Evolutionary conservation across 1,284 basidiomycete species (phyloP).

Genomic region (Rhizoctonia solani): DNA sequence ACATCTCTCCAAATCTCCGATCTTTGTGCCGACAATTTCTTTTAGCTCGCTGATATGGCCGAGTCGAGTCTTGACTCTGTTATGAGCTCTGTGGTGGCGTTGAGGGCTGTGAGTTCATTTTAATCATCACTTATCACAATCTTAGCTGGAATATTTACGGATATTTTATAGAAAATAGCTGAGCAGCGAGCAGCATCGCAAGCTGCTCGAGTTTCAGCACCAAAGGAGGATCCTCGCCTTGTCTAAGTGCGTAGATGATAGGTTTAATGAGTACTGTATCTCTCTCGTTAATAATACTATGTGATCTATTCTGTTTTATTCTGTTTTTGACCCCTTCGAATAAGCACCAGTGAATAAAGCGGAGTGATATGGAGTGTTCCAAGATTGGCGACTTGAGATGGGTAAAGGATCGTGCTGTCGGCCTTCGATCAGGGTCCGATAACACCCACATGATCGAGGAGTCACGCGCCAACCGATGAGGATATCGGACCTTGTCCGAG

Average conservation of each 20-base stretch:
- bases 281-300: neutral
- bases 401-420: neutral
- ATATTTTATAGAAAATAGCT: constrained; percentile 14
- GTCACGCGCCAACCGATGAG: constrained; percentile 31
- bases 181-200: constrained; percentile 20
- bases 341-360: too few species aligned
- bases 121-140: neutral
- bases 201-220: neutral
- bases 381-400: too few species aligned
- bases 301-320: too few species aligned
- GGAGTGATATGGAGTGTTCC: too few species aligned
- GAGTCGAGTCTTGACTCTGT: constrained; percentile 23
- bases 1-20: neutral
- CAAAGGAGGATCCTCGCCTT: constrained; percentile 23
- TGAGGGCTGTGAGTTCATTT: constrained; percentile 16
- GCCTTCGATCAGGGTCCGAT: constrained; percentile 22
- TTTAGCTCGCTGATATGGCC: constrained; percentile 24
- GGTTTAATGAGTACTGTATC: neutral
- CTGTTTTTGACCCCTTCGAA: too few species aligned
- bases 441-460: constrained; percentile 9
- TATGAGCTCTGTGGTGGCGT: constrained; percentile 24
- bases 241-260: constrained; percentile 12
- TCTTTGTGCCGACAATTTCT: neutral
- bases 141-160: neutral
- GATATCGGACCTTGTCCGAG: constrained; percentile 32